Evolutionary conservation across 495 filamentous ascomycete species (phyloP).

Genomic region (Podospora bellae-mahoneyi): DNA sequence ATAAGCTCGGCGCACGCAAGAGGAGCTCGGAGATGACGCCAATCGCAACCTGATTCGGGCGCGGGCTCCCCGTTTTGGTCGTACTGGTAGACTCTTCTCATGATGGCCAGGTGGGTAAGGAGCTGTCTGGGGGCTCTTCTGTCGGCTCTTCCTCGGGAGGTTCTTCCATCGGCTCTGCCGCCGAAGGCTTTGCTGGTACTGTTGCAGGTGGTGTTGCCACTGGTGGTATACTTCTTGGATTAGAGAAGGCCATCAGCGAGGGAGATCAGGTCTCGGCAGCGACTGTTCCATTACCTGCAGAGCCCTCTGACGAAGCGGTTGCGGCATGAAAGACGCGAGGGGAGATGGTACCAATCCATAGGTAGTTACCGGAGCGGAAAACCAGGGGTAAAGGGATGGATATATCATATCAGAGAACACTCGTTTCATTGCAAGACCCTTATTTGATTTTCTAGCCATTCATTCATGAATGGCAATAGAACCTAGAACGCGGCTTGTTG

Average conservation of each 20-base stretch:
- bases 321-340: not conserved
- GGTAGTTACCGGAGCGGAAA: not conserved
- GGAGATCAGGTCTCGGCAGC: not conserved
- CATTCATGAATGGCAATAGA: too few species aligned
- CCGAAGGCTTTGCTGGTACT: not conserved
- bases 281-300: not conserved
- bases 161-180: not conserved
- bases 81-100: not conserved
- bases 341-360: not conserved
- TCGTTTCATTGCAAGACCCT: too few species aligned
- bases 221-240: not conserved
- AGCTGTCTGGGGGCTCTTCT: not conserved
- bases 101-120: not conserved
- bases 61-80: not conserved
- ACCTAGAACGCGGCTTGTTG: too few species aligned
- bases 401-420: too few species aligned
- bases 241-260: not conserved
- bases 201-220: not conserved
- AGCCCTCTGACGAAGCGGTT: not conserved
- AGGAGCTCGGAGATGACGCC: not conserved
- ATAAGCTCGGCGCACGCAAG: not conserved
- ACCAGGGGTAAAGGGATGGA: not conserved
- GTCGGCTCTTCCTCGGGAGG: not conserved
- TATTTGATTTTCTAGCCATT: too few species aligned
- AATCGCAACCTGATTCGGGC: not conserved